phyloP scores from a whole-genome alignment of 148 eudicot genomes.

The Talinum fruticosum region DNA sequence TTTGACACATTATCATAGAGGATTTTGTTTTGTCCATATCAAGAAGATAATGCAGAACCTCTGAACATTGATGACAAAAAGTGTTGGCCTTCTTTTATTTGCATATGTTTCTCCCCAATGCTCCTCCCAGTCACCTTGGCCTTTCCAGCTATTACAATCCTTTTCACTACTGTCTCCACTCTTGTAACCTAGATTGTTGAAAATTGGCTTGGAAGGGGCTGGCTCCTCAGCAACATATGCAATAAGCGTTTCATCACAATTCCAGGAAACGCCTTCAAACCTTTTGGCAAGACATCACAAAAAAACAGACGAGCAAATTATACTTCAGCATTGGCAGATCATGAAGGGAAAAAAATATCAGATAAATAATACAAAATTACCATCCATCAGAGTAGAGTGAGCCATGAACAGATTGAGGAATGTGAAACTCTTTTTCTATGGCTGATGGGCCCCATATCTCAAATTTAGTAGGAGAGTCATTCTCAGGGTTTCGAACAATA shows the following conservation, averaged over 20 bases:
- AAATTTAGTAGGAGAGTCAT: constrained; percentile 66
- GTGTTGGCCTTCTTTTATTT: constrained; percentile 77
- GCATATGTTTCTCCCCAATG: constrained; percentile 91
- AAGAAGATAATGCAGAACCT: constrained; percentile 44
- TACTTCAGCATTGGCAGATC: neutral
- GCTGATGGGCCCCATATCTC: constrained; percentile 80
- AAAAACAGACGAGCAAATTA: neutral
- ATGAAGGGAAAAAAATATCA: neutral
- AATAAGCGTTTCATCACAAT: constrained; percentile 67
- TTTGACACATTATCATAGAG: constrained; percentile 1
- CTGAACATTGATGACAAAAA: constrained; percentile 63
- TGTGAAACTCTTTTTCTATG: constrained; percentile 67
- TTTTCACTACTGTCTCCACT: constrained; percentile 55
- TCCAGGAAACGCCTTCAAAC: constrained; percentile 98
- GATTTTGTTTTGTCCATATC: neutral
- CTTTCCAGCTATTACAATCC: constrained; percentile 86
- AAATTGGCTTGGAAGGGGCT: constrained; percentile 57
- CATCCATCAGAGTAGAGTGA: constrained; percentile 90
- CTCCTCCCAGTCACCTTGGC: constrained; percentile 82
- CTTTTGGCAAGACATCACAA: constrained; percentile 28
- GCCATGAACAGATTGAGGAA: constrained; percentile 76
- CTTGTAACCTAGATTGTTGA: constrained; percentile 53
- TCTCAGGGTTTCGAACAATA: constrained; percentile 68
- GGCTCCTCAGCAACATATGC: constrained; percentile 98
- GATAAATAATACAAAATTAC: constrained; percentile 31